Conservation (phyloP, 306 rosid genomes). For the Vachellia collinsii region DNA sequence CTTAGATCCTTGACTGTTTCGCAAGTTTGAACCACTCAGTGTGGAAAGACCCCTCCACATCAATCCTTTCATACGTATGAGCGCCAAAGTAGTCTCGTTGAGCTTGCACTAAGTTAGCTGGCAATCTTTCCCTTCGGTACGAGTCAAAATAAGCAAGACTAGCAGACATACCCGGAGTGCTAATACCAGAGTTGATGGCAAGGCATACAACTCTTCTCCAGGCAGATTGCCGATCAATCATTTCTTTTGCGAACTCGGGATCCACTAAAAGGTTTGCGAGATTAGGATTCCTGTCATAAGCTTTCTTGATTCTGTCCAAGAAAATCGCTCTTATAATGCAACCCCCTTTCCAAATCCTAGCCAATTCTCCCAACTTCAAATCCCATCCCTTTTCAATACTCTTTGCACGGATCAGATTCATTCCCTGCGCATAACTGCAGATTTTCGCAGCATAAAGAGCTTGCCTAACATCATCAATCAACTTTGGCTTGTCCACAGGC, state of each 20-base stretch:
- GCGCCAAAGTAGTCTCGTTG: slow-evolving; percentile 96
- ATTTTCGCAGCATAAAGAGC: slow-evolving; percentile 93
- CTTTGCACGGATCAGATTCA: slow-evolving; percentile 94
- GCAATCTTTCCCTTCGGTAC: slow-evolving; percentile 77
- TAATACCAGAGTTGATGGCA: slow-evolving; percentile 82
- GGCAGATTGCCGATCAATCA: slow-evolving; percentile 78
- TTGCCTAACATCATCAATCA: slow-evolving; percentile 82
- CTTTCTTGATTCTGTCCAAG: slow-evolving; percentile 85
- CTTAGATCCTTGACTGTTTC: slow-evolving; percentile 57
- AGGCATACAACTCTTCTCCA: slow-evolving; percentile 91
- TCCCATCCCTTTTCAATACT: slow-evolving; percentile 85
- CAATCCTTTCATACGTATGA: slow-evolving; percentile 87
- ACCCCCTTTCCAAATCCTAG: slow-evolving; percentile 97
- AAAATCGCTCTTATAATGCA: slow-evolving; percentile 86
- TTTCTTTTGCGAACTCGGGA: slow-evolving; percentile 89
- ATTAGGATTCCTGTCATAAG: slow-evolving; percentile 74
- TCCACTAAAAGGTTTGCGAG: slow-evolving; percentile 91
- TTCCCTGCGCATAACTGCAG: slow-evolving; percentile 94
- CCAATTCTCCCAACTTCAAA: slow-evolving; percentile 77
- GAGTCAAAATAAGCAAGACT: slow-evolving; percentile 91
- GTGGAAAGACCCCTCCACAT: slow-evolving; percentile 76
- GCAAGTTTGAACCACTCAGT: slow-evolving; percentile 97
- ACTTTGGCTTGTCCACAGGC: slow-evolving; percentile 73
- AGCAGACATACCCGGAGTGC: slow-evolving; percentile 94
- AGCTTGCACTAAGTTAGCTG: slow-evolving; percentile 94